phyloP scores from a whole-genome alignment of 1,284 basidiomycete species.

The Vanrija sp. region DNA sequence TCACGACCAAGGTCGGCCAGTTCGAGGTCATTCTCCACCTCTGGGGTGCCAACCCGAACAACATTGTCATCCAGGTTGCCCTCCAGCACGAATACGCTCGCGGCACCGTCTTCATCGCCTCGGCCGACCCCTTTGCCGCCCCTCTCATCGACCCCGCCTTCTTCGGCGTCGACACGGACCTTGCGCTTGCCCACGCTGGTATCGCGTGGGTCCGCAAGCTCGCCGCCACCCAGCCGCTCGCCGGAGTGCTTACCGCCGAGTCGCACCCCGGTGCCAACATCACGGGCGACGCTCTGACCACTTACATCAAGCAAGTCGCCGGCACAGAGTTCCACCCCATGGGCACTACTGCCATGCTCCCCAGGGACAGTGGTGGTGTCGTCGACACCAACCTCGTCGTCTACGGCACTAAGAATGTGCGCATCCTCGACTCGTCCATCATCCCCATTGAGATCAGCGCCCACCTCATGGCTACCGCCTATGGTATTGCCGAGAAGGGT shows the following conservation, averaged over 20 bases:
- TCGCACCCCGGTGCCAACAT: conserved; percentile 13
- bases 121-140: conserved; percentile 55
- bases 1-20: conserved; percentile 39
- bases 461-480: conserved; percentile 53
- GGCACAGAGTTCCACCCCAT: conserved; percentile 57
- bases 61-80: conserved; percentile 34
- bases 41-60: conserved; percentile 23
- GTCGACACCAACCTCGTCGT: conserved; percentile 61
- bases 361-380: conserved; percentile 59
- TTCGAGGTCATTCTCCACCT: conserved; percentile 46
- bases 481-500: conserved; percentile 66
- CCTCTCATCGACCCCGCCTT: conserved; percentile 64
- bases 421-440: conserved; percentile 50
- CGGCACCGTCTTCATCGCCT: conserved; percentile 54
- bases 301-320: conserved; percentile 39
- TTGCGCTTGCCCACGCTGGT: conserved; percentile 35
- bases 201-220: conserved; percentile 35
- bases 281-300: conserved; percentile 27
- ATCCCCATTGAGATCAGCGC: conserved; percentile 49
- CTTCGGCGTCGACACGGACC: conserved; percentile 49
- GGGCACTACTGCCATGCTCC: conserved; percentile 62
- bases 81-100: conserved; percentile 49
- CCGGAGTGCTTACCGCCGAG: conserved; percentile 30
- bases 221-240: conserved; percentile 33
- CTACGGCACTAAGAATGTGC: conserved; percentile 57